Evolutionary conservation across 2,329 filamentous ascomycete species (phyloP).

Genomic region (Cercospora nicotianae): DNA sequence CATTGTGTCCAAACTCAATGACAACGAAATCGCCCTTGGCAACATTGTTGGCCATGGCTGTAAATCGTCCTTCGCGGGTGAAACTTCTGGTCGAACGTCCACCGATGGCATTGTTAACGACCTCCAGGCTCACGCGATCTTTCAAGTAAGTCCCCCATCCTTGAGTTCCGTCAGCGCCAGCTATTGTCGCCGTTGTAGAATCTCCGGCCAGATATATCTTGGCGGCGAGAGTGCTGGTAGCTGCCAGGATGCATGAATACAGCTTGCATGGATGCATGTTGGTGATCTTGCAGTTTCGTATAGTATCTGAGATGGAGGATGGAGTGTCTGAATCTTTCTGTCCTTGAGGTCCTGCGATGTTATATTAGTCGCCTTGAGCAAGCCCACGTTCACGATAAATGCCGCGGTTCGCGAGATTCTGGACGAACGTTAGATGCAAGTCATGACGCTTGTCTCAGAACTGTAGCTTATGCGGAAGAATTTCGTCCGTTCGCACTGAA

Average conservation of each 20-base stretch:
- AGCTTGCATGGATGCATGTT: neutral
- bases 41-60: constrained; percentile 55
- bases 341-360: neutral
- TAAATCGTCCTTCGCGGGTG: constrained; percentile 65
- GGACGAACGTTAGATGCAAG: neutral
- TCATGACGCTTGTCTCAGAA: neutral
- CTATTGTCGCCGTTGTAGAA: constrained; percentile 57
- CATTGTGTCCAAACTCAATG: constrained; percentile 73
- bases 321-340: neutral
- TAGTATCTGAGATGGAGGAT: neutral
- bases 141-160: constrained; percentile 65
- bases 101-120: constrained; percentile 65
- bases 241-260: neutral
- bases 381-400: neutral
- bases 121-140: constrained; percentile 51
- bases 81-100: constrained; percentile 67
- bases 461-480: neutral
- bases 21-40: constrained; percentile 63
- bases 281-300: neutral
- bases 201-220: constrained; percentile 61
- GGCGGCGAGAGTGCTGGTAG: constrained; percentile 5
- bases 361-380: neutral
- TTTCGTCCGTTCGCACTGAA: neutral
- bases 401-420: neutral
- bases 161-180: constrained; percentile 37